Evolutionary conservation across 73 alveolate species (phyloP).

Genomic region (Effrenium voratum): DNA sequence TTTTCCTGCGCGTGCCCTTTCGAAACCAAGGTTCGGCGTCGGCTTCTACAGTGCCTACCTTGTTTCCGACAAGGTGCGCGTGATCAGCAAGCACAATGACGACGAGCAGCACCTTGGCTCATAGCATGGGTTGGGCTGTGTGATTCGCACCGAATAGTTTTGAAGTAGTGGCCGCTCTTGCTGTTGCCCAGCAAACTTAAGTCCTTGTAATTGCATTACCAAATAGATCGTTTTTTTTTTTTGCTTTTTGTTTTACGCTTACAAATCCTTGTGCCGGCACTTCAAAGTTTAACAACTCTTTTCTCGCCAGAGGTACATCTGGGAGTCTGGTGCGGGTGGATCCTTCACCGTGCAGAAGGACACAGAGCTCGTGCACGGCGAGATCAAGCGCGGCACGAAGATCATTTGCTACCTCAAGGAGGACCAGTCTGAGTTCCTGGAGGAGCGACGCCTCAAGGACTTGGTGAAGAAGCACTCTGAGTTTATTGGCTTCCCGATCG

Average conservation of each 20-base stretch:
- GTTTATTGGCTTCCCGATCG: constrained; percentile 98
- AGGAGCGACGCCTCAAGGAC: constrained; percentile 97
- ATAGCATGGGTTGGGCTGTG: too few relatives aligned
- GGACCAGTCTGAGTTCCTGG: constrained; percentile 99
- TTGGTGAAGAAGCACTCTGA: constrained; percentile 98
- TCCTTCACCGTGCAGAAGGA: constrained; percentile 98
- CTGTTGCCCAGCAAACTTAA: too few relatives aligned
- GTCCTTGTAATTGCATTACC: too few relatives aligned
- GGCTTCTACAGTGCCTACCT: constrained; percentile 99
- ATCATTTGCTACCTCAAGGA: constrained; percentile 98
- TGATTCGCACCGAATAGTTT: too few relatives aligned
- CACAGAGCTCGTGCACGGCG: constrained; percentile 97
- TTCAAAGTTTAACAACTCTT: too few relatives aligned
- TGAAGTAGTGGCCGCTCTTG: too few relatives aligned
- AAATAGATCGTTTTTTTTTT: too few relatives aligned
- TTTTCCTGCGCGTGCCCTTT: too few relatives aligned
- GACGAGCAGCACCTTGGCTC: too few relatives aligned
- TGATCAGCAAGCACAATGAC: too few relatives aligned
- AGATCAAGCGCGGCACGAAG: constrained; percentile 96
- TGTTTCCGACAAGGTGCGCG: constrained; percentile 99
- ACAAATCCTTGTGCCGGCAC: too few relatives aligned
- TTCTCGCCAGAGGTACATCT: constrained; percentile 96
- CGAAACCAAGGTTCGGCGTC: constrained; percentile 99
- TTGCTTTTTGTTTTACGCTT: too few relatives aligned
- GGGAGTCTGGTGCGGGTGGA: constrained; percentile 99